phyloP scores from a whole-genome alignment of 129 eudicot genomes.

The Flaveria bidentis region DNA sequence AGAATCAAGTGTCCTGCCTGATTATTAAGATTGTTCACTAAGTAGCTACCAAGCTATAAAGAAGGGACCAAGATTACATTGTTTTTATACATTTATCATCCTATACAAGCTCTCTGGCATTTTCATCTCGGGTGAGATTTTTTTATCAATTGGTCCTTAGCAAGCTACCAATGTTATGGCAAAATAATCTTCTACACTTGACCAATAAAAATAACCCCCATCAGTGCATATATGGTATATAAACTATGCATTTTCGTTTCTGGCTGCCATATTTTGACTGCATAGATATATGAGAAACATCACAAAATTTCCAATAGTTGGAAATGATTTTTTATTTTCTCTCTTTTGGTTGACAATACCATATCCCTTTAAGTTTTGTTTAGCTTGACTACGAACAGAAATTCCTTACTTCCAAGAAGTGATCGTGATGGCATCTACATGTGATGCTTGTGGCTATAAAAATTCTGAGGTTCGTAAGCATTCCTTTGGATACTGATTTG shows the following conservation, averaged over 20 bases:
- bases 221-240: background rate
- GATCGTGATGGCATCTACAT: constrained; percentile 91
- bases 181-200: background rate
- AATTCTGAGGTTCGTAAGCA: constrained; percentile 73
- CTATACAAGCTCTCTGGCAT: background rate
- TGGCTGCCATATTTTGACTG: background rate
- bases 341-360: constrained; percentile 5
- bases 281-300: constrained; percentile 16
- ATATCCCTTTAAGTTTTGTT: constrained; percentile 35
- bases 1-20: background rate
- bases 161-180: background rate
- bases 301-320: background rate
- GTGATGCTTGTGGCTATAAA: constrained; percentile 90
- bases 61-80: background rate
- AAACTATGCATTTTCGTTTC: background rate
- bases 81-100: background rate
- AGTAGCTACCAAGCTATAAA: background rate
- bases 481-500: constrained; percentile 3
- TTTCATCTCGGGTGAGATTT: background rate
- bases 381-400: constrained; percentile 62
- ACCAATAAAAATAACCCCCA: background rate
- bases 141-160: background rate
- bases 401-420: constrained; percentile 98
- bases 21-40: background rate
- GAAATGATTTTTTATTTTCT: background rate